Conservation (phyloP, 352 stramenopile species). For the Aphanomyces euteiches region DNA sequence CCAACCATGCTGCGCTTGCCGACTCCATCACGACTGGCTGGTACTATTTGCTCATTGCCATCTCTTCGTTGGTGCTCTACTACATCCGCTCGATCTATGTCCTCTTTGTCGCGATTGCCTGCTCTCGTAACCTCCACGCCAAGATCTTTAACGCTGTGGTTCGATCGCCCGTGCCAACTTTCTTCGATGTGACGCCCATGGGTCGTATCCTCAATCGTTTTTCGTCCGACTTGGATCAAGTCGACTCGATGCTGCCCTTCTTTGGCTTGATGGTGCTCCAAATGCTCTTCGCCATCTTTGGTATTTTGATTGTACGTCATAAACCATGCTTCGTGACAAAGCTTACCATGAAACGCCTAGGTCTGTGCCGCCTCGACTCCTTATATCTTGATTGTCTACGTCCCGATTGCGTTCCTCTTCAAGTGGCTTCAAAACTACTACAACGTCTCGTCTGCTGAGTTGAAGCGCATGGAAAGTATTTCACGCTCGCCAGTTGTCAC, state of each 20-base stretch:
- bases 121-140: slow-evolving; percentile 16
- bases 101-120: slow-evolving; percentile 4
- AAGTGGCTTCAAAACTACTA: slow-evolving; percentile 57
- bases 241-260: slow-evolving; percentile 64
- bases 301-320: background rate
- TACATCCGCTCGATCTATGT: slow-evolving; percentile 17
- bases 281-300: slow-evolving; percentile 7
- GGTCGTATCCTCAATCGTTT: slow-evolving; percentile 74
- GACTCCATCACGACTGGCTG: background rate
- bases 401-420: slow-evolving; percentile 19
- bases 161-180: slow-evolving; percentile 30
- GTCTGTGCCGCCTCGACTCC: slow-evolving; percentile 13
- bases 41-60: background rate
- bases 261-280: slow-evolving; percentile 29
- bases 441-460: slow-evolving; percentile 52
- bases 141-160: slow-evolving; percentile 22
- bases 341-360: too few relatives aligned
- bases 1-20: slow-evolving; percentile 4
- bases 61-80: background rate
- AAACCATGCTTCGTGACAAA: too few relatives aligned
- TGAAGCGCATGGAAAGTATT: slow-evolving; percentile 61
- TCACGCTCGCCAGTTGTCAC: slow-evolving; percentile 87
- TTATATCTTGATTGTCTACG: slow-evolving; percentile 21
- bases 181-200: slow-evolving; percentile 59
- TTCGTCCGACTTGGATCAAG: slow-evolving; percentile 61